Evolutionary conservation across 768 basidiomycete species (phyloP).

Genomic region (Trichaptum fuscoviolaceum): DNA sequence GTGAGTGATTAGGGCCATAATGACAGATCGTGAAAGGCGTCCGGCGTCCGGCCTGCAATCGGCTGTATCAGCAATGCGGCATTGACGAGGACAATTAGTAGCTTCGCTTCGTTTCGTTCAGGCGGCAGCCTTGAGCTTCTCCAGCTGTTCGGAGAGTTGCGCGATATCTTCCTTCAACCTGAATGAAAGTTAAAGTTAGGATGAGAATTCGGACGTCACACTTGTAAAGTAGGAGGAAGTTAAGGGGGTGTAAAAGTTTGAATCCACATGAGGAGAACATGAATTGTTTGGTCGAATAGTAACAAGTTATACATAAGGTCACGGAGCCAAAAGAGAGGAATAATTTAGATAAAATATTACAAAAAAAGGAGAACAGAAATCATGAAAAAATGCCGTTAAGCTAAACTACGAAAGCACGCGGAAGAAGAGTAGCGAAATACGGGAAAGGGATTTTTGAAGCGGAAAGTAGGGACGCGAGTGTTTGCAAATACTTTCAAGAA

Average conservation of each 20-base stretch:
- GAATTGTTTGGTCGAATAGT: background rate
- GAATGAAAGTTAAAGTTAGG: constrained; percentile 8
- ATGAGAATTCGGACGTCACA: background rate
- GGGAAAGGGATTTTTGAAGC: background rate
- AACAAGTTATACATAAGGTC: background rate
- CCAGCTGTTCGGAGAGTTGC: constrained; percentile 37
- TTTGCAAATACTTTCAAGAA: constrained; percentile 29
- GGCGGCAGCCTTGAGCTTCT: constrained; percentile 18
- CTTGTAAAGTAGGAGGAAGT: background rate
- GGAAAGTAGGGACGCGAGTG: background rate
- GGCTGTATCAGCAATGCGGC: background rate
- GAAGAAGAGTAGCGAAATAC: background rate
- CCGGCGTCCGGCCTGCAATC: background rate
- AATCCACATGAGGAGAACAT: background rate
- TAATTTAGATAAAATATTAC: constrained; percentile 1
- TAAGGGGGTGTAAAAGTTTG: background rate
- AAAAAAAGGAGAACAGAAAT: background rate
- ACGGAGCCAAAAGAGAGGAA: background rate
- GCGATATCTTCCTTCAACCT: constrained; percentile 71
- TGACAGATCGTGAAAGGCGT: background rate
- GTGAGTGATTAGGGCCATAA: background rate
- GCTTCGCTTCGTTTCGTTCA: background rate
- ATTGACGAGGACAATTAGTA: background rate
- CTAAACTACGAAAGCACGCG: background rate
- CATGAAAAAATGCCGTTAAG: background rate